These are phyloP conservation scores for Cyberlindnera meyerae DNA, from an alignment of 805 yeast genomes.

Conservation along the genomic window DNA sequence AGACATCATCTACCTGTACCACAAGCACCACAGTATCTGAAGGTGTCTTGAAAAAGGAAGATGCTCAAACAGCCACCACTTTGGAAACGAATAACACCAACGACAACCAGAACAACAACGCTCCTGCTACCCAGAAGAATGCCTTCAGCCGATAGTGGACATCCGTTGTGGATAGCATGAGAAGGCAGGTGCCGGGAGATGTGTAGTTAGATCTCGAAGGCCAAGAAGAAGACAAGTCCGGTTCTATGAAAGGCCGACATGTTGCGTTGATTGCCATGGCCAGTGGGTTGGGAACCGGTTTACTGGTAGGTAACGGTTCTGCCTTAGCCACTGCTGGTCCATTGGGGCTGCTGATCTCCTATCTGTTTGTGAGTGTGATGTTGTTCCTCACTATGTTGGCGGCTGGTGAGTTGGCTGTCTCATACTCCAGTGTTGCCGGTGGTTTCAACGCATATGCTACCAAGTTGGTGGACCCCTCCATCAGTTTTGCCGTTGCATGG, in stretches of 20 bases:
- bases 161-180: not conserved
- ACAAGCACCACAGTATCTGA: no score
- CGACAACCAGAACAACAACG: no score
- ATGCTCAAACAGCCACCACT: no score
- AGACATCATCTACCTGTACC: no score
- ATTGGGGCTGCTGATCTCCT: constrained; percentile 48
- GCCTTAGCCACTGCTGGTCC: constrained; percentile 44
- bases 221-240: not conserved
- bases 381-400: constrained; percentile 55
- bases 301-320: constrained; percentile 53
- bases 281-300: constrained; percentile 73
- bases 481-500: constrained; percentile 59
- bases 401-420: constrained; percentile 65
- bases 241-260: constrained; percentile 15
- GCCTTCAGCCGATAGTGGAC: not conserved
- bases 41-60: no score
- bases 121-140: no score
- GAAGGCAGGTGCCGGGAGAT: not conserved
- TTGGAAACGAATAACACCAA: no score
- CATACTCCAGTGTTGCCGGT: constrained; percentile 53
- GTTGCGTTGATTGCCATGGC: constrained; percentile 62
- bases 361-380: constrained; percentile 51
- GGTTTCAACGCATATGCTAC: constrained; percentile 58
- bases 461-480: constrained; percentile 49
- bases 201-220: not conserved